Evolutionary conservation across 108 stramenopile species (phyloP).

Genomic region (Pseudonitzschia multistriata): DNA sequence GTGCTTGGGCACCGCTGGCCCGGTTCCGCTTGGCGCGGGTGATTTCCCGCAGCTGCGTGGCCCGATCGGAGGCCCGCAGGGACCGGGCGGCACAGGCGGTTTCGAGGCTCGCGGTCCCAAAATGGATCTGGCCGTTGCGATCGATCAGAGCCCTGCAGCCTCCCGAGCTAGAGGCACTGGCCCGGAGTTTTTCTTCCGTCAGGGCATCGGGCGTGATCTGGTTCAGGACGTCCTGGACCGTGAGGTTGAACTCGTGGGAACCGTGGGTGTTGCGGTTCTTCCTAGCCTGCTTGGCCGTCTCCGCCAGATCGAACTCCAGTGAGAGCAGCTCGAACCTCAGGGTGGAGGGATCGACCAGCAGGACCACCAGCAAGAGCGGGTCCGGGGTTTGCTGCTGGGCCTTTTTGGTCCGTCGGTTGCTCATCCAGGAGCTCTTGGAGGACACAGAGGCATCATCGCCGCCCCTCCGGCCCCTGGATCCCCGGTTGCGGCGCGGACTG

Average conservation of each 20-base stretch:
- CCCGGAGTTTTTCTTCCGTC: not conserved
- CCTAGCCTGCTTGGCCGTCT: not conserved
- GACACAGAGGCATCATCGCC: not conserved
- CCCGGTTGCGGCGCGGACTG: not conserved
- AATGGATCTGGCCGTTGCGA: not conserved
- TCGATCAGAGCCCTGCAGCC: conserved; percentile 3
- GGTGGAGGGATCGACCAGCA: not conserved
- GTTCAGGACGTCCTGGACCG: conserved; percentile 10
- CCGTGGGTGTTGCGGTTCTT: not conserved
- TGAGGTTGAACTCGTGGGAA: not conserved
- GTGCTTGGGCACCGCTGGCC: not conserved
- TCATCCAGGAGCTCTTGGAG: not conserved
- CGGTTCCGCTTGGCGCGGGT: not conserved
- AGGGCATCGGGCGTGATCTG: conserved; percentile 7
- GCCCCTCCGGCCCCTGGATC: not conserved
- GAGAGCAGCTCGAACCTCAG: conserved; percentile 4
- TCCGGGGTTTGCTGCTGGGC: not conserved
- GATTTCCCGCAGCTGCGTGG: not conserved
- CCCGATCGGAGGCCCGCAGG: not conserved
- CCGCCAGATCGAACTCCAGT: conserved; percentile 4
- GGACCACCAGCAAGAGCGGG: conserved; percentile 4
- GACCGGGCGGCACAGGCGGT: not conserved
- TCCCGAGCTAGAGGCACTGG: not conserved
- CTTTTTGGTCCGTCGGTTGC: not conserved
- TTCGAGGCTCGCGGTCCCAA: not conserved